Evolutionary conservation across 2,329 filamentous ascomycete species (phyloP).

Genomic region (Teratosphaeriaceae sp.): DNA sequence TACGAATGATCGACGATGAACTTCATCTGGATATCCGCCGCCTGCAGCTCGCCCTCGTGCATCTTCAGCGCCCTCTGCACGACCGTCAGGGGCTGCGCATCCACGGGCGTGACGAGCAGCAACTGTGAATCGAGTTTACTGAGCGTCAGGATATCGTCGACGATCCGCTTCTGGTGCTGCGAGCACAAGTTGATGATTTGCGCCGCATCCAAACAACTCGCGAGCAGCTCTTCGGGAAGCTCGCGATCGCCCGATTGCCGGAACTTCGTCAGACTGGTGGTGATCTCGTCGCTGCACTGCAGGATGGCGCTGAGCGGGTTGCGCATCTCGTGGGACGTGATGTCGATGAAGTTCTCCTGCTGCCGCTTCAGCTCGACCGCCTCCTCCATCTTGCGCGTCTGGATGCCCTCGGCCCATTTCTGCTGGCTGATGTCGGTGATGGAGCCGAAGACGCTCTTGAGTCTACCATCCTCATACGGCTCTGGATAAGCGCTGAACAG

Average conservation of each 20-base stretch:
- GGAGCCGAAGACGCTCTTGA: slow-evolving; percentile 72
- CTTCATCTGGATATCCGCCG: slow-evolving; percentile 59
- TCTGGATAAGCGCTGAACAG: slow-evolving; percentile 72
- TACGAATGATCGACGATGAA: slow-evolving; percentile 60
- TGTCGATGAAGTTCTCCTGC: slow-evolving; percentile 45
- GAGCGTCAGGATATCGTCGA: slow-evolving; percentile 42
- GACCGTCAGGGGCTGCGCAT: slow-evolving; percentile 28
- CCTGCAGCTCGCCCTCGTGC: slow-evolving; percentile 47
- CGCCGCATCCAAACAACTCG: slow-evolving; percentile 23
- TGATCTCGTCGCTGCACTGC: slow-evolving; percentile 39
- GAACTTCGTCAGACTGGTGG: slow-evolving; percentile 27
- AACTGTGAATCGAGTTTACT: slow-evolving; percentile 31
- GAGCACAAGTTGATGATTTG: slow-evolving; percentile 41
- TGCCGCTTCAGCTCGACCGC: slow-evolving; percentile 74
- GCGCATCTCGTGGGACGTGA: slow-evolving; percentile 22
- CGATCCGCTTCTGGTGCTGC: slow-evolving; percentile 21
- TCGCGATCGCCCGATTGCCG: slow-evolving; percentile 5
- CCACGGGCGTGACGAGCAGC: slow-evolving; percentile 32
- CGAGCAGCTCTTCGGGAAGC: slow-evolving; percentile 18
- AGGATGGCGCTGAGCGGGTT: slow-evolving; percentile 40
- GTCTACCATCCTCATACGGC: slow-evolving; percentile 53
- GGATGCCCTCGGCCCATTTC: slow-evolving; percentile 76
- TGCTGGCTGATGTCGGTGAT: slow-evolving; percentile 82
- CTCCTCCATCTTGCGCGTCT: slow-evolving; percentile 70
- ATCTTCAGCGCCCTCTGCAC: slow-evolving; percentile 31